phyloP scores from a whole-genome alignment of 1,284 basidiomycete genomes.

The Moesziomyces parantarcticus region DNA sequence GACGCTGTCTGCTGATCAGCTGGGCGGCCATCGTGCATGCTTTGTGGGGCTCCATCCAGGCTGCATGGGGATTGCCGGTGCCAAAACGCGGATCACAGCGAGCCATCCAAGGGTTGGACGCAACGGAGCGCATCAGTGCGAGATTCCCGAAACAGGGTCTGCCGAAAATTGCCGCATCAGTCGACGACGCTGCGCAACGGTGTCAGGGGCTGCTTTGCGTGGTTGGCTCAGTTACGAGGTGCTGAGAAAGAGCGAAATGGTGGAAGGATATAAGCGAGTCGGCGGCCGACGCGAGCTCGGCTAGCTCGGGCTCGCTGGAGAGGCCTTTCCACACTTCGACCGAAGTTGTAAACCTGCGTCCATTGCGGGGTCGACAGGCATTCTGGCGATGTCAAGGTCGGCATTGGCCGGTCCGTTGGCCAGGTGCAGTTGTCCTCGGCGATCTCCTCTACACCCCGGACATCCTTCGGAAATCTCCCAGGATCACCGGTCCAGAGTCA shows the following conservation, averaged over 20 bases:
- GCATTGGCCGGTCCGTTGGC: slow-evolving; percentile 8
- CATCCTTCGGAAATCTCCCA: neutral
- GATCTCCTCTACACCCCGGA: neutral
- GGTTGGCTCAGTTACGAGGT: neutral
- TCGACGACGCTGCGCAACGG: neutral
- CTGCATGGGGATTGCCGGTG: too few relatives aligned
- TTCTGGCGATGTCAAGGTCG: too few relatives aligned
- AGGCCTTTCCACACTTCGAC: too few relatives aligned
- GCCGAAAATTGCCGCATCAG: neutral
- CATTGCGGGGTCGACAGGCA: too few relatives aligned
- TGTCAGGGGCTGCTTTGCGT: neutral
- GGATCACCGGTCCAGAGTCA: neutral
- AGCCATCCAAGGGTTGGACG: too few relatives aligned
- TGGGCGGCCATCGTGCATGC: neutral
- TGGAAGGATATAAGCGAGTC: neutral
- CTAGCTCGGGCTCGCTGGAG: neutral
- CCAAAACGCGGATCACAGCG: neutral
- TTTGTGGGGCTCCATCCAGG: neutral
- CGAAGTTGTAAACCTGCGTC: too few relatives aligned
- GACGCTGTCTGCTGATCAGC: too few relatives aligned
- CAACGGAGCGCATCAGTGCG: neutral
- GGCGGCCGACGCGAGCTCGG: neutral
- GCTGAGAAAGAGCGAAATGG: neutral
- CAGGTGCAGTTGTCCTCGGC: neutral
- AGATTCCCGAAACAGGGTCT: neutral